These are phyloP conservation scores for Olyra latifolia DNA, from an alignment of 176 grass and related monocot species.

Conservation along the genomic window DNA sequence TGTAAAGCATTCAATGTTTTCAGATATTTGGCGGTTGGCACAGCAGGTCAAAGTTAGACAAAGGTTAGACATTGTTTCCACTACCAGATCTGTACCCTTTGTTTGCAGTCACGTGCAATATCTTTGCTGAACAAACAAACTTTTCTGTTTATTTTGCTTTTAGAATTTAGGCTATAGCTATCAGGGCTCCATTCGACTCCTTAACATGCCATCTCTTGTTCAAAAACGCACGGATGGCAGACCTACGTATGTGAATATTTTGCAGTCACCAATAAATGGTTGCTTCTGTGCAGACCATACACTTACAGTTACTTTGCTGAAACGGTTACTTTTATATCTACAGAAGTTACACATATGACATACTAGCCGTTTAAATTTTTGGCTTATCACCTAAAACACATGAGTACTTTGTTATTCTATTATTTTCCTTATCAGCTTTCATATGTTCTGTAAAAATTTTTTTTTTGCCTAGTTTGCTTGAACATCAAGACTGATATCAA, in stretches of 20 bases:
- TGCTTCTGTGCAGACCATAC: background rate
- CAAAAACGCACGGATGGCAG: background rate
- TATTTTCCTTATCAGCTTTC: background rate
- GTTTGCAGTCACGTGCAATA: background rate
- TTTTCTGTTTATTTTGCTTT: background rate
- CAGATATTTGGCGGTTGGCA: slow-evolving; percentile 95
- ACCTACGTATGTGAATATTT: background rate
- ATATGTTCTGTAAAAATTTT: background rate
- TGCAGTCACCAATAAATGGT: background rate
- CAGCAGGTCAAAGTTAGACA: slow-evolving; percentile 95
- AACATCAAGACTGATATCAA: background rate
- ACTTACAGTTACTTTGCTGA: background rate
- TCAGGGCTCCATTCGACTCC: background rate
- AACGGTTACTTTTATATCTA: background rate
- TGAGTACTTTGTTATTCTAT: background rate
- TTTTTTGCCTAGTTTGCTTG: slow-evolving; percentile 3
- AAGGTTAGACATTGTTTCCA: slow-evolving; percentile 56
- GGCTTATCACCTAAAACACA: background rate
- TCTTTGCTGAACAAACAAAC: background rate
- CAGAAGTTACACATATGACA: background rate
- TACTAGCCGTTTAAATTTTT: background rate
- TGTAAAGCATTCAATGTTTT: slow-evolving; percentile 40
- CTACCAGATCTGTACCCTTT: background rate
- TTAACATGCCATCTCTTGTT: background rate
- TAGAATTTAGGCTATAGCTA: slow-evolving; percentile 10